A percentile compares a stretch with the other conserved stretches of the same genome.
phyloP scores from a whole-genome alignment of 2,329 filamentous ascomycete species.

The Leptodontidium sp. region DNA sequence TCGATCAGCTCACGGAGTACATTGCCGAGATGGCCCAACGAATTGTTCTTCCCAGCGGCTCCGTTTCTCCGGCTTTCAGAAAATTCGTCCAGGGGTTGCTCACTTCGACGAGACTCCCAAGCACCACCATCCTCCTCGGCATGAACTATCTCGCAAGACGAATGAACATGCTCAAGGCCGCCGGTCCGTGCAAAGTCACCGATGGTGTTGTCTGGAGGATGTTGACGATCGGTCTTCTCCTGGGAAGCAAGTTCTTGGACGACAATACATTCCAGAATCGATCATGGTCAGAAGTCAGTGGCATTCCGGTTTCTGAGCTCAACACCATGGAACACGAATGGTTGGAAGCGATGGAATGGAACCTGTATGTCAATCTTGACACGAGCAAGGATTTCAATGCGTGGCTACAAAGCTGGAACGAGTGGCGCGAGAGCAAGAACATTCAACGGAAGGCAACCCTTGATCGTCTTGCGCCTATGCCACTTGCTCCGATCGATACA shows the following conservation, averaged over 20 bases:
- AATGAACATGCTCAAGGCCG: constrained; percentile 64
- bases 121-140: constrained; percentile 75
- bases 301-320: constrained; percentile 72
- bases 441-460: constrained; percentile 47
- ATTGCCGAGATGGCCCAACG: constrained; percentile 75
- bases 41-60: constrained; percentile 68
- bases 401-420: constrained; percentile 73
- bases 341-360: constrained; percentile 72
- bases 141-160: constrained; percentile 73
- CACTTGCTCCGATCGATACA: constrained; percentile 63
- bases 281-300: constrained; percentile 80
- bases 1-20: constrained; percentile 81
- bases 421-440: constrained; percentile 60
- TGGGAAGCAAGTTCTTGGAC: constrained; percentile 80
- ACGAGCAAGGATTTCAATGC: constrained; percentile 68
- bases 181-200: constrained; percentile 49
- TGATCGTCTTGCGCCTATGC: constrained; percentile 50
- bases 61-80: constrained; percentile 69
- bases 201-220: constrained; percentile 72
- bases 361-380: constrained; percentile 72
- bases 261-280: constrained; percentile 84
- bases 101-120: constrained; percentile 74
- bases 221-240: constrained; percentile 71
- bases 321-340: constrained; percentile 75
- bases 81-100: constrained; percentile 79